Evolutionary conservation across 805 yeast species (phyloP).

Genomic region (Yarrowia porcina): DNA sequence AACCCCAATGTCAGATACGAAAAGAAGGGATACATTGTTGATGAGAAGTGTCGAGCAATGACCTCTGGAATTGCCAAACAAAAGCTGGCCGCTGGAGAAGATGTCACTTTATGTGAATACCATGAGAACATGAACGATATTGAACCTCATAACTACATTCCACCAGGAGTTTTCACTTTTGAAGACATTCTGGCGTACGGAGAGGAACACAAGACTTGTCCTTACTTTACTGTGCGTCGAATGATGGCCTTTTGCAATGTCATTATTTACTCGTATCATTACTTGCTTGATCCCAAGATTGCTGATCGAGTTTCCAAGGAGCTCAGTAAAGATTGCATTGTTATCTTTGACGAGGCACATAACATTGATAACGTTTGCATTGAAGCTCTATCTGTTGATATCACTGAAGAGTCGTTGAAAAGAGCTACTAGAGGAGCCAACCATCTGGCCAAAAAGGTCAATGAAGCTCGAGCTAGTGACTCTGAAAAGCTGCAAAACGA

Average conservation of each 20-base stretch:
- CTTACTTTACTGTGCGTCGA: slow-evolving; percentile 95
- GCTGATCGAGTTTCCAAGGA: slow-evolving; percentile 93
- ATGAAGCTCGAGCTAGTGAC: slow-evolving; percentile 77
- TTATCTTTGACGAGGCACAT: slow-evolving; percentile 98
- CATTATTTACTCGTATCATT: slow-evolving; percentile 94
- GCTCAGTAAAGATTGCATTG: slow-evolving; percentile 85
- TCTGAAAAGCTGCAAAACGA: slow-evolving; percentile 82
- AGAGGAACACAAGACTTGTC: slow-evolving; percentile 78
- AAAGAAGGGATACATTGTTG: slow-evolving; percentile 86
- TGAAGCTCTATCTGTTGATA: slow-evolving; percentile 85
- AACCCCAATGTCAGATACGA: slow-evolving; percentile 87
- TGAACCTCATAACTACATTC: slow-evolving; percentile 86
- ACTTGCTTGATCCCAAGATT: slow-evolving; percentile 92
- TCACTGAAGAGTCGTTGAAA: slow-evolving; percentile 85
- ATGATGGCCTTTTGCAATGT: slow-evolving; percentile 91
- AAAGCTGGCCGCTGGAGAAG: slow-evolving; percentile 56
- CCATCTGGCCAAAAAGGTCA: slow-evolving; percentile 74
- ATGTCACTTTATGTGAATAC: slow-evolving; percentile 69
- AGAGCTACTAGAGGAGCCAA: slow-evolving; percentile 85
- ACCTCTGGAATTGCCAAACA: slow-evolving; percentile 86
- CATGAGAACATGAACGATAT: slow-evolving; percentile 85
- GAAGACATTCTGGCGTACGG: slow-evolving; percentile 79
- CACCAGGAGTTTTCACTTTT: slow-evolving; percentile 92
- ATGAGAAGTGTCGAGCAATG: slow-evolving; percentile 91
- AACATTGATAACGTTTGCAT: slow-evolving; percentile 98